Evolutionary conservation across 768 basidiomycete genomes (phyloP).

Genomic region (Tremella fuciformis): DNA sequence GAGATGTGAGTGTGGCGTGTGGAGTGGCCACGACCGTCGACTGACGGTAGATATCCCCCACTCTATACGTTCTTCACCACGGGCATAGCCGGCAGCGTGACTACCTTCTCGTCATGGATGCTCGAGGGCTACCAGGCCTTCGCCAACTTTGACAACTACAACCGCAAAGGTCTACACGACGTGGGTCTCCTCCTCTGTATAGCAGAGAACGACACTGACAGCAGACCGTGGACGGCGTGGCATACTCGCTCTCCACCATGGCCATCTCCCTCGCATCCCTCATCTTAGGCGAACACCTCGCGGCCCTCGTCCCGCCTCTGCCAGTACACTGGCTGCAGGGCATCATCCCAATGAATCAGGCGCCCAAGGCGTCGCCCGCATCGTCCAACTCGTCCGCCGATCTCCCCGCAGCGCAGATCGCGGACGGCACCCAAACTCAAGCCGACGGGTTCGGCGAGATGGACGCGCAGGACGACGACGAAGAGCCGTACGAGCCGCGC

Average conservation of each 20-base stretch:
- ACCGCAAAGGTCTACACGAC: conserved; percentile 66
- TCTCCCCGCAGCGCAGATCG: not conserved
- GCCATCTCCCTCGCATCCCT: conserved; percentile 73
- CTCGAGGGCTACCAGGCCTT: conserved; percentile 81
- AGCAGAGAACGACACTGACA: not conserved
- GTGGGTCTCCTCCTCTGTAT: conserved; percentile 55
- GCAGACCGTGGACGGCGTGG: conserved; percentile 82
- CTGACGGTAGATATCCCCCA: conserved; percentile 71
- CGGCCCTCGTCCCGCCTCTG: conserved; percentile 51
- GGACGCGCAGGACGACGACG: not conserved
- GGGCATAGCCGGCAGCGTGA: conserved; percentile 92
- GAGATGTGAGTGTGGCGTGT: conserved; percentile 62
- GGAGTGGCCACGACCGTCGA: conserved; percentile 1
- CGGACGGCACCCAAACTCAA: not conserved
- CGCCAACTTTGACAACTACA: conserved; percentile 62
- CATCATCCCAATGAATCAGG: not conserved
- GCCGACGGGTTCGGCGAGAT: not conserved
- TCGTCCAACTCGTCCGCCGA: not conserved
- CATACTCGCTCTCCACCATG: conserved; percentile 74
- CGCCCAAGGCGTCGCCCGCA: not conserved
- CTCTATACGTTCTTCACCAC: conserved; percentile 84
- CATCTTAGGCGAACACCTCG: conserved; percentile 67
- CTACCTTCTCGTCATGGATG: conserved; percentile 96
- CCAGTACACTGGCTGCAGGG: conserved; percentile 7
- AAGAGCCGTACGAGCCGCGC: not conserved